Evolutionary conservation across 1,139 yeast species (phyloP), one percentile per base, ranked within the genome.

Genomic region (Pichia sp.): DNA sequence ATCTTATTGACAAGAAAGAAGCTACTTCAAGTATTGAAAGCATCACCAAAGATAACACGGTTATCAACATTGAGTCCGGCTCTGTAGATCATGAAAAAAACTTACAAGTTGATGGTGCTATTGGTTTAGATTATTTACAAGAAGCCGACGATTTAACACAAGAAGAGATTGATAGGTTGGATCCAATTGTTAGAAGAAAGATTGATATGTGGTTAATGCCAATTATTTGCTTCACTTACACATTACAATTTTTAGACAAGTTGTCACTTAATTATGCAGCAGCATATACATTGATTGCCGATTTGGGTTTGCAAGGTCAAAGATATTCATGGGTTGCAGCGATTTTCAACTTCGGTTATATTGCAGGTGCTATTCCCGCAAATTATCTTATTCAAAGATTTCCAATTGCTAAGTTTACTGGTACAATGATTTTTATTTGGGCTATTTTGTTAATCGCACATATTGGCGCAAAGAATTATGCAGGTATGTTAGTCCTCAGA

Each of bases 131-230:
- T 18, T 39, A 27, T 20, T 18, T 39, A n/a, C 30, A 39, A 27
- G 25, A 39, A 27, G 30, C 24, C 13, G 15, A 20, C 3, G 18
- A 39, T 18, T 18, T 39, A 4, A 20, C 24, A 16, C 34, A 39
- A 20, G 32, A 26, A 20, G 41, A 39, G 27, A 7, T 39, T 15
- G 32, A 25, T 4, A 55, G 9, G 7, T 30, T 39, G 7, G 34
- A 39, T 27, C 13, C 6, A 9, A 32, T 23, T 43, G 58, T 76
- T 20, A 62, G 70, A n/a, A 54, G 74, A 49, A 81, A 79, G 58
- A 74, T 79, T 35, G 85, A 80, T 59, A 44, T 71, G 24, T 73
- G 65, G 55, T 59, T 82, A 58, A 65, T 77, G 57, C 79, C 85
- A 0, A 52, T 80, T 26, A 70, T 80, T 71, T 68, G 73, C 47